phyloP scores from a whole-genome alignment of 192 early-diverging fungal genomes.

The Podochytrium sp. region DNA sequence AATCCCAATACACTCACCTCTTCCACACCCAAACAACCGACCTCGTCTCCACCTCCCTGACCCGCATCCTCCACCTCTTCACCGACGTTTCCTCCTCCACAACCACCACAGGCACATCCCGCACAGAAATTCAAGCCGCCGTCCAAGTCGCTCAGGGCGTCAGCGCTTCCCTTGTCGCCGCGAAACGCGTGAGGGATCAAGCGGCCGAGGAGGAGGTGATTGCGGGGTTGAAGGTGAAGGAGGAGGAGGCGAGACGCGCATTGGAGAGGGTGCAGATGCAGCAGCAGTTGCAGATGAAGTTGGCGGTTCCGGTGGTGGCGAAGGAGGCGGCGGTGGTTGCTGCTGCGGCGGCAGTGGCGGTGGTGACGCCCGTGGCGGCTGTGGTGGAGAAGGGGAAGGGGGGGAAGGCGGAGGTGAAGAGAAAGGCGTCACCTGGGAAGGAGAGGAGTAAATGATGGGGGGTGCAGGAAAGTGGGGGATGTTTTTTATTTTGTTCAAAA shows the following conservation, averaged over 20 bases:
- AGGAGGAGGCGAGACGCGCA: neutral
- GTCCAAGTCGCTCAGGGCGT: slow-evolving; percentile 16
- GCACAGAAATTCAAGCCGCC: slow-evolving; percentile 9
- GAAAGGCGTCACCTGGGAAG: neutral
- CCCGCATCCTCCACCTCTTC: slow-evolving; percentile 22
- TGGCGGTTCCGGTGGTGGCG: too few species aligned
- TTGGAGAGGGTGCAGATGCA: neutral
- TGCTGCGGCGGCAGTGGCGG: neutral
- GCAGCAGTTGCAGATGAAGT: neutral
- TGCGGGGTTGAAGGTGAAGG: neutral
- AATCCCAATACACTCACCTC: slow-evolving; percentile 13
- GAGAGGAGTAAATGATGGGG: neutral
- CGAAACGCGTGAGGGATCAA: neutral
- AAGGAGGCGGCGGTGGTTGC: neutral
- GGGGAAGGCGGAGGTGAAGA: neutral
- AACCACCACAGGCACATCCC: neutral
- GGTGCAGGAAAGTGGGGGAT: neutral
- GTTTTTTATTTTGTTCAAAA: neutral
- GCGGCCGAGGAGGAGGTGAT: neutral
- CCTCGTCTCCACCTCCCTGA: slow-evolving; percentile 4
- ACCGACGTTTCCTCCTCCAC: slow-evolving; percentile 6
- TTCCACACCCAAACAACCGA: slow-evolving; percentile 1
- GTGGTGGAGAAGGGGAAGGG: neutral
- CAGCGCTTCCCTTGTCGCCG: neutral
- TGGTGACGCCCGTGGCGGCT: neutral